Base-by-base conservation (phyloP, 169 alveolate genomes). In the Plasmodium gallinaceum region DNA sequence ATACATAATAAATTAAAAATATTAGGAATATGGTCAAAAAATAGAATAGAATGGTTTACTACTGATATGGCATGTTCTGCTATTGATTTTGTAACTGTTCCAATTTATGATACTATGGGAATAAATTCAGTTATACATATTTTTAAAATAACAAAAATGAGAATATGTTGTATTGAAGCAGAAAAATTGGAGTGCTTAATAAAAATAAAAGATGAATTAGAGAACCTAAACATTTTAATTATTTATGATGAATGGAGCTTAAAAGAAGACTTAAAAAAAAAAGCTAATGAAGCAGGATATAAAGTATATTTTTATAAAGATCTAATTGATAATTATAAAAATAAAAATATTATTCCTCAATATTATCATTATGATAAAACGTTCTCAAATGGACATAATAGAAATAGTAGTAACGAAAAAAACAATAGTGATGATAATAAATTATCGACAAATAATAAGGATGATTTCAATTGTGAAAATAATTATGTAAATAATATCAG, bases 31-130 rank as follows among this genome's bases (percentile, higher is more conserved):
- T 94, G 95, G 95, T 93, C 96, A 4, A 80, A 80, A 75, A 94
- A 94, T 68, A 92, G 95, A 86, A 88, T 93, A 18, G 93, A 92
- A 75, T 94, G 96, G 96, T 78, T 92, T 22, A 60, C 88, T 9
- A 92, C 95, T 1, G 96, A 94, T 69, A 68, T 73, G 60, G 96
- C 96, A 14, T 73, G 93, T 39, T 83, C 92, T 22, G 96, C 94
- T 7, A 92, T 91, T 51, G 94, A 94, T 39, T 54, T 94, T 51
- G 93, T 92, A 20, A 92, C 95, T 8, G 95, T 94, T 7, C 95
- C 96, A 7, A 83, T 94, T 39, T 94, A 94, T 66, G 96, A 94
- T 57, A 92, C 95, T 6, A 60, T 94, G 88, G 96, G 96, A 2
- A 93, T 91, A 46, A 58, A 80, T 43, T 51, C 93, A 65, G 93